Percentiles rank a stretch among this genome's conserved stretches.
Evolutionary conservation across 1,139 yeast species (phyloP).

Genomic region (Scheffersomyces lignicola): DNA sequence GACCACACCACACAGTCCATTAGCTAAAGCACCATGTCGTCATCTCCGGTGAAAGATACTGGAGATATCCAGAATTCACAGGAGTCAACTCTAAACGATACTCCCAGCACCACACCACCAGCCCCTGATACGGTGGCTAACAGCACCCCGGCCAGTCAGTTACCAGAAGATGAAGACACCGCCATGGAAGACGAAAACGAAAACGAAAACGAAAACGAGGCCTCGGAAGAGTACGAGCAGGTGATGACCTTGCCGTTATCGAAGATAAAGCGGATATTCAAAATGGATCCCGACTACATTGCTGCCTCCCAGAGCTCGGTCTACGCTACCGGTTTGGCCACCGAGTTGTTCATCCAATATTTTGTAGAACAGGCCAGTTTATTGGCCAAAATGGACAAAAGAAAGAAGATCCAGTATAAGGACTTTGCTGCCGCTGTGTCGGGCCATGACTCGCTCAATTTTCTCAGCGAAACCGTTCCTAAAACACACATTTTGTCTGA

Average conservation of each 20-base stretch:
- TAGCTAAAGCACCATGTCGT: background rate
- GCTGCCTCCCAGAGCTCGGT: conserved; percentile 80
- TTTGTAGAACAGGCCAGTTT: conserved; percentile 78
- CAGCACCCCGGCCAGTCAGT: conserved; percentile 4
- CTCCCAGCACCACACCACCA: conserved; percentile 2
- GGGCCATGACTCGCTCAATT: conserved; percentile 64
- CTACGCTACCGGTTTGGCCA: conserved; percentile 81
- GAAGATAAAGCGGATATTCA: conserved; percentile 79
- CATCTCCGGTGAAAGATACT: background rate
- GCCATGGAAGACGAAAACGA: conserved; percentile 19
- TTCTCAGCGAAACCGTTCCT: conserved; percentile 70
- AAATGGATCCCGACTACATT: conserved; percentile 79
- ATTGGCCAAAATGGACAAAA: conserved; percentile 64
- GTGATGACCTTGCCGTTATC: conserved; percentile 62
- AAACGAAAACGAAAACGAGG: conserved; percentile 14
- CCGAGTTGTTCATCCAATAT: conserved; percentile 80
- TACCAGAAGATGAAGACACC: conserved; percentile 9
- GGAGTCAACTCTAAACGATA: background rate
- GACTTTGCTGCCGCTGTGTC: conserved; percentile 76
- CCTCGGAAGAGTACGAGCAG: conserved; percentile 18
- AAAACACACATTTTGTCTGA: conserved; percentile 56
- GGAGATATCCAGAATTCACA: conserved; percentile 1
- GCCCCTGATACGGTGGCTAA: conserved; percentile 3
- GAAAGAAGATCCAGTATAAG: conserved; percentile 70
- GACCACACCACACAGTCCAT: too few species aligned